These are phyloP conservation scores for Silene vulgaris DNA, from an alignment of 179 eudicot species.

Conservation along the genomic window DNA sequence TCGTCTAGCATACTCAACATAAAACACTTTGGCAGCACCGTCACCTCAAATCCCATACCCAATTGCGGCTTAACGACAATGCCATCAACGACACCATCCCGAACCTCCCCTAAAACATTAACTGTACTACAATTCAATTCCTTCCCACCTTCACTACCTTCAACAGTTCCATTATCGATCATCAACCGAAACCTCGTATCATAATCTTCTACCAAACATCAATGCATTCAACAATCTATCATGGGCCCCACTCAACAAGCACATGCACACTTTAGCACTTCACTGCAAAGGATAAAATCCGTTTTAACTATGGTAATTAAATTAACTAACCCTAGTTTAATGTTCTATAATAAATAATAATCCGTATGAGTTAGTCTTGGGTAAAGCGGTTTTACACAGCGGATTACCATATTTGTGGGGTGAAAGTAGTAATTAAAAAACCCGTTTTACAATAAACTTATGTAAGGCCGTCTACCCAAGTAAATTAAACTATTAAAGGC, in stretches of 20 bases:
- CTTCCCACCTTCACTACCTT: conserved; percentile 29
- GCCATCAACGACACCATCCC: conserved; percentile 34
- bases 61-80: conserved; percentile 54
- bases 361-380: too few relatives aligned
- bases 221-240: conserved; percentile 1
- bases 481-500: too few relatives aligned
- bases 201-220: conserved; percentile 28
- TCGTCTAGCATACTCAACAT: conserved; percentile 60
- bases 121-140: conserved; percentile 22
- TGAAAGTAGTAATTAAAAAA: too few relatives aligned
- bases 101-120: conserved; percentile 6
- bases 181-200: conserved; percentile 44
- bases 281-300: conserved; percentile 7
- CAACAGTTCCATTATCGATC: conserved; percentile 43
- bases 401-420: too few relatives aligned
- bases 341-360: too few relatives aligned
- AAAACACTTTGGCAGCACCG: conserved; percentile 57
- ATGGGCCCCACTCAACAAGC: conserved; percentile 4
- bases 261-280: conserved; percentile 1
- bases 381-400: too few relatives aligned
- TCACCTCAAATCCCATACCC: conserved; percentile 71
- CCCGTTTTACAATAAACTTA: too few relatives aligned
- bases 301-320: too few relatives aligned
- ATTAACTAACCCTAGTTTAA: too few relatives aligned
- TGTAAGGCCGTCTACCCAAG: too few relatives aligned